Base-by-base conservation (phyloP, 2,329 filamentous ascomycete species). In the Colletotrichum sp. region DNA sequence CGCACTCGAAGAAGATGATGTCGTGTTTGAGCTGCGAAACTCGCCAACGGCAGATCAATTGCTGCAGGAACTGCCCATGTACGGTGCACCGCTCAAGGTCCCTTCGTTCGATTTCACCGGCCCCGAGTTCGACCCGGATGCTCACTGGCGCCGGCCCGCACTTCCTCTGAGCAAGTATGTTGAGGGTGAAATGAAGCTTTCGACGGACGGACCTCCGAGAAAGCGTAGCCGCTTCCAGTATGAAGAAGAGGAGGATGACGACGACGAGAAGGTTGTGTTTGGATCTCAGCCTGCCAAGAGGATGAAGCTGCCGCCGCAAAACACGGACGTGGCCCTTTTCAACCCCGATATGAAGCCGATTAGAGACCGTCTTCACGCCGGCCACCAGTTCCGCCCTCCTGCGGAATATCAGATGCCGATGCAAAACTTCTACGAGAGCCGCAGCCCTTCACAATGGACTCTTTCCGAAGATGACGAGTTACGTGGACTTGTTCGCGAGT, bases 371-470 rank as follows among this genome's bases (percentile, higher is more conserved):
- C 91, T 99, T 7, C 95, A 98, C 82, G 95, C 95, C 12, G 94
- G 95, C 10, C 96, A 98, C 83, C 95, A 96, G 77, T 98, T 99
- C 87, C 91, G 96, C 70, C 97, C 97, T 18, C 97, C 97, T 1
- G 96, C 95, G 1, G 96, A 98, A 82, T 93, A 96, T 82, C 91
- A 92, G 0, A 98, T 98, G 96, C 97, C 97, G 1, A 91, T 93
- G 2, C 94, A 96, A 79, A 92, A 90, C 68, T 99, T 98, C 85
- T 98, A 98, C 81, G 96, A 99, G 83, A 94, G 91, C 77, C 91
- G 97, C 52, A 92, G 90, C 69, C 93, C 96, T 3, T 98, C 97
- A 5, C 96, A 98, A 81, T 99, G 97, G 97, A 95, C 95, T 1
- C 90, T 92, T 81, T 89, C 93, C 4, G 97, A 99, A 82, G 97